These are phyloP conservation scores for Aspergillus terreus DNA, from an alignment of 2,329 filamentous ascomycete genomes.

Conservation along the genomic window DNA sequence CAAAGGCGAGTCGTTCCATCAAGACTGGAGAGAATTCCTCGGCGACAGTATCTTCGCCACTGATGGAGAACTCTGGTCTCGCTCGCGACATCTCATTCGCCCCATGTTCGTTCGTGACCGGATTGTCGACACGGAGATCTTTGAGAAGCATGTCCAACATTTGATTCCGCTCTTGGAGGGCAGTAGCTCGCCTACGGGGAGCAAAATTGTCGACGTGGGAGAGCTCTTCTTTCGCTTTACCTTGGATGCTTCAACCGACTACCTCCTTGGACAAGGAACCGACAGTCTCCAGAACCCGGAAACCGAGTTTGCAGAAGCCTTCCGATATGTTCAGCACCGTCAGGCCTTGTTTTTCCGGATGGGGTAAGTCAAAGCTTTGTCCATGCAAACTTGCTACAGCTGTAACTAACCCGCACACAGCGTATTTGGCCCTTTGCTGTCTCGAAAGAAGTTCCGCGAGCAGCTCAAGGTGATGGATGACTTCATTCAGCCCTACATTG, in stretches of 20 bases:
- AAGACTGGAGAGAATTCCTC: constrained; percentile 72
- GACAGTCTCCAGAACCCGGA: constrained; percentile 58
- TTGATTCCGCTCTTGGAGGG: constrained; percentile 65
- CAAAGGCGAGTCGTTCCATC: constrained; percentile 70
- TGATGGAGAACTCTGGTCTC: constrained; percentile 75
- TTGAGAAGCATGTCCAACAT: constrained; percentile 73
- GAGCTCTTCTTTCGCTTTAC: constrained; percentile 80
- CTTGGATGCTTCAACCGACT: constrained; percentile 80
- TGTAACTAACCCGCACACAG: constrained; percentile 30
- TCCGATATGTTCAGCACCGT: constrained; percentile 71
- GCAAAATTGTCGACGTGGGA: constrained; percentile 62
- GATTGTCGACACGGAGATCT: constrained; percentile 75
- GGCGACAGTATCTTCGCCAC: constrained; percentile 84
- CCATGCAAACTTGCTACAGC: neutral
- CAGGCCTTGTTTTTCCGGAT: constrained; percentile 65
- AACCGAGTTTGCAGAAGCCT: constrained; percentile 74
- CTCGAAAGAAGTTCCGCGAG: constrained; percentile 60
- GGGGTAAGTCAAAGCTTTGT: constrained; percentile 42
- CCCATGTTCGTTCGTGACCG: constrained; percentile 86
- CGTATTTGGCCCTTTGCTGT: constrained; percentile 60
- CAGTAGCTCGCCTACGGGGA: constrained; percentile 28
- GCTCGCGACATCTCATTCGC: constrained; percentile 75
- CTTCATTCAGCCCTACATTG: constrained; percentile 76
- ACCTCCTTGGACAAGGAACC: constrained; percentile 74
- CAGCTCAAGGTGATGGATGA: constrained; percentile 67